Evolutionary conservation across 495 filamentous ascomycete genomes (phyloP), one percentile per base, ranked within the genome.

Genomic region (Aspergillus kassunensis): DNA sequence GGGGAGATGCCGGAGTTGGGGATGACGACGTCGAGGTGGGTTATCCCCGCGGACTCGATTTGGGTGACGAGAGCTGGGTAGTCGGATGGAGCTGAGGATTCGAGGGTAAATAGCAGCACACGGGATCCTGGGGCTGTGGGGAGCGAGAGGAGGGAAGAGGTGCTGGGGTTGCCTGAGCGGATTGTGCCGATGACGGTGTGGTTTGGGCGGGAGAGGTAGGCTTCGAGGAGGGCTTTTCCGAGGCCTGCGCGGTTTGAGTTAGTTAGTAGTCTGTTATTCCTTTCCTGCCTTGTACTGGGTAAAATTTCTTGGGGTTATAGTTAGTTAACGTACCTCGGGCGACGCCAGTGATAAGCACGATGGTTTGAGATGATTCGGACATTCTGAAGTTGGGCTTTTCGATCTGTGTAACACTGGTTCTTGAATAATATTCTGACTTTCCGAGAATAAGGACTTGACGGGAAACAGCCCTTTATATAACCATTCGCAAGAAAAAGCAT

Each of bases 151-250:
- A 36, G 47, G 16, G 47, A 1, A 18, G 15, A 10, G 3, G 19
- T 15, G 23, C 10, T 13, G 33, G 33, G 20, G 47, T 8, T 34
- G 30, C 2, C 18, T 24, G 20, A 9, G 35, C 47, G 35, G 13
- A 50, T 25, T 19, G 47, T 50, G 35, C 47, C 47, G 36, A 50
- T 30, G 35, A 50, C 35, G 36, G 47, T 50, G 24, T 50, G 47
- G 35, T 50, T 41, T 23, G 47, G 47, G 23, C 47, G 47, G n/a
- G 47, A 29, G 35, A 50, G 47, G 47, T 50, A 50, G 35, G 24
- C n/a, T 33, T 50, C 7, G 13, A 25, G 23, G 24, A 50, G 47
- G 47, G 47, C 36, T 18, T 40, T 25, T 13, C 47, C 47, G 47
- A 50, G 13, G 11, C 41, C 41, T 44, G 41, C 16, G 5, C 10